These are phyloP conservation scores for Cryphonectria naterciae DNA, from an alignment of 2,329 filamentous ascomycete species.

Conservation along the genomic window DNA sequence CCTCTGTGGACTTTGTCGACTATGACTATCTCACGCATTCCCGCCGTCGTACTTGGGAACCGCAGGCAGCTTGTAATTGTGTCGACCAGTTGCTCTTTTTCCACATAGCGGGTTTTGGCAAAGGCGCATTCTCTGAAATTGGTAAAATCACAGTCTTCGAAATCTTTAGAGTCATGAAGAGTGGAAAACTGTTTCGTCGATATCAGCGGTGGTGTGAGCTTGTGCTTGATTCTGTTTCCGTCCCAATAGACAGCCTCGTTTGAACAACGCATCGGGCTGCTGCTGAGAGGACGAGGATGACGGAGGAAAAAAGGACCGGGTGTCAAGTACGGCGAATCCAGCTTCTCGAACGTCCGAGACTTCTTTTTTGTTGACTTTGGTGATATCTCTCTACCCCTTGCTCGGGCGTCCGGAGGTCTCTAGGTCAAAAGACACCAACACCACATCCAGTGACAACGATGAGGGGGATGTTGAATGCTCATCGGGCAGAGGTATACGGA, in stretches of 20 bases:
- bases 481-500: too few species aligned
- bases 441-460: conserved; percentile 4
- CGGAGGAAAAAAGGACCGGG: conserved; percentile 6
- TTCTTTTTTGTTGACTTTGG: conserved; percentile 14
- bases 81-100: conserved; percentile 4
- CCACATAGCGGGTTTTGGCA: conserved; percentile 10
- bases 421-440: conserved; percentile 10
- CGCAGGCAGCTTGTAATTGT: conserved; percentile 12
- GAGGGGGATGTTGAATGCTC: too few species aligned
- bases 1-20: conserved; percentile 14
- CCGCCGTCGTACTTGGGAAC: neutral
- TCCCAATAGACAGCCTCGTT: neutral
- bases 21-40: neutral
- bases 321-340: conserved; percentile 15
- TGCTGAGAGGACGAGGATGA: neutral
- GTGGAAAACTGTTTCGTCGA: conserved; percentile 17
- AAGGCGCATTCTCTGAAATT: conserved; percentile 13
- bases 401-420: conserved; percentile 14
- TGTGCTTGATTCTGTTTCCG: neutral
- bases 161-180: conserved; percentile 13
- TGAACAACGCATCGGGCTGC: too few species aligned
- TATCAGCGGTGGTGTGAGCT: conserved; percentile 10
- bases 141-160: conserved; percentile 16
- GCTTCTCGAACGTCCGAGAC: conserved; percentile 10
- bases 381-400: neutral